These are phyloP conservation scores for Conticribra guillardii DNA, from an alignment of 108 stramenopile genomes.

Conservation along the genomic window DNA sequence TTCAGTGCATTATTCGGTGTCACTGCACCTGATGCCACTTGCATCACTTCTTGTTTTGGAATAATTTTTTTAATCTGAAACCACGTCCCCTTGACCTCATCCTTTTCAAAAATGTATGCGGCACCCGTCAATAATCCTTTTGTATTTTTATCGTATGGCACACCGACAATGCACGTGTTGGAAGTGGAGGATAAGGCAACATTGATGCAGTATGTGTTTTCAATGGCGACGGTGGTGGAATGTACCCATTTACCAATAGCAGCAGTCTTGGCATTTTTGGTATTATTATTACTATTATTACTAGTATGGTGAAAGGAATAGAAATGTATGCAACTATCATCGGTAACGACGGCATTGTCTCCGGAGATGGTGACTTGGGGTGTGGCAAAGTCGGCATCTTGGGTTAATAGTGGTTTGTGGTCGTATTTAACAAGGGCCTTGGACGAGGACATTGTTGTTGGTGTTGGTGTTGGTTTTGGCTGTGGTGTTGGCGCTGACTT, in stretches of 20 bases:
- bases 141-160: constrained; percentile 41
- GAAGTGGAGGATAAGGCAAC: constrained; percentile 10
- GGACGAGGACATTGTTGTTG: background rate
- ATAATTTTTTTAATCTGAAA: constrained; percentile 45
- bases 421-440: constrained; percentile 9
- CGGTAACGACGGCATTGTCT: constrained; percentile 4
- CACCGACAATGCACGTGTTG: constrained; percentile 37
- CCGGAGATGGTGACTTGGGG: constrained; percentile 6
- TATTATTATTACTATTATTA: background rate
- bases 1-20: no score
- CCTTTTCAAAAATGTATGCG: constrained; percentile 45
- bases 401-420: constrained; percentile 3
- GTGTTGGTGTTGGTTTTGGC: background rate
- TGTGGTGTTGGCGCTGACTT: no score
- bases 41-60: constrained; percentile 22
- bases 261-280: background rate
- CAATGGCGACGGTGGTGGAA: constrained; percentile 33
- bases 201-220: constrained; percentile 37
- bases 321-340: constrained; percentile 22
- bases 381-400: constrained; percentile 16
- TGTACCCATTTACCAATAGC: constrained; percentile 34
- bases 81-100: constrained; percentile 31
- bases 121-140: constrained; percentile 37
- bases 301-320: constrained; percentile 3
- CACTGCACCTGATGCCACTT: no score